Base-by-base conservation (phyloP, 495 filamentous ascomycete genomes). In the Zalerion maritima region DNA sequence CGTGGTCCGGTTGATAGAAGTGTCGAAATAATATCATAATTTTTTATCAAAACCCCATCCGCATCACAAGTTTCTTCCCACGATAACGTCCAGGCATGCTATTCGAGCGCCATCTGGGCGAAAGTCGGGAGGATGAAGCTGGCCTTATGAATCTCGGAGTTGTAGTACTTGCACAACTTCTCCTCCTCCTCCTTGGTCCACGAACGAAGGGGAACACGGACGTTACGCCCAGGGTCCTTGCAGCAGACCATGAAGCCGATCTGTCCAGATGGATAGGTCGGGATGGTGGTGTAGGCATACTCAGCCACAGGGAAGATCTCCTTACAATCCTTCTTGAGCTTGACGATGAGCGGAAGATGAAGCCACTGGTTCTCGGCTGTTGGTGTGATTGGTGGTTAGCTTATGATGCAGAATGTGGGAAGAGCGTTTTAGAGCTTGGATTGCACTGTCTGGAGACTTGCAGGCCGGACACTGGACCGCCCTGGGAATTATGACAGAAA, bases 191-290 rank as follows among this genome's bases (percentile, higher is more conserved):
- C 85, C 35, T 62, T 54, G 30, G 69, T 59, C 73, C 80, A 89
- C 31, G 55, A 57, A 45, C 91, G 77, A 17, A 94, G 39, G 21
- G 91, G 91, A 55, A 73, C 76, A 47, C 63, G 77, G 34, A 96
- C 71, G 59, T 99, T 73, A 49, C 77, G 73, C 40, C 51, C 69
- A 42, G 72, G 64, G 49, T 96, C 89, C 73, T 96, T 96, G 74
- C 67, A 80, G 75, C 89, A 96, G 40, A 99, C 82, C 84, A 96
- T 93, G 75, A 96, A 99, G 54, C 91, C 91, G 50, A 99, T 99
- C 67, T 94, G 87, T 54, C 91, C 91, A 34, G 81, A 89, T 34
- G 91, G 91, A 68, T 99, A 99, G 48, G 91, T 99, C 33, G 91
- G 91, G 62, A 96, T 99, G 47, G 87, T 94, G 43, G 91, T 96